Evolutionary conservation across 257 asterid species (phyloP), one percentile per base, ranked within the genome.

Genomic region (Fraxinus excelsior): DNA sequence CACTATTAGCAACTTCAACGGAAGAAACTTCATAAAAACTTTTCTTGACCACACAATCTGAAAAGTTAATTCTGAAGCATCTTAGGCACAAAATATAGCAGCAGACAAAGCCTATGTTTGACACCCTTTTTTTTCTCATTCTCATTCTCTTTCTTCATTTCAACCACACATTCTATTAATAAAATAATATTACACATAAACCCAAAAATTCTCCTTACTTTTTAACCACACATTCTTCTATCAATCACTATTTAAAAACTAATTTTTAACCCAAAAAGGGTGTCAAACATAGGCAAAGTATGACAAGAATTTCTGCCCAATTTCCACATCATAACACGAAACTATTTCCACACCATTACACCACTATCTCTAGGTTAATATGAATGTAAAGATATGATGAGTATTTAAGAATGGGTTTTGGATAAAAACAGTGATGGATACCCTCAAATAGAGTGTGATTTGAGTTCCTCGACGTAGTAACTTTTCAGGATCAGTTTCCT

Each of bases 361-460:
- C 29, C 28, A 7, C 66, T 56, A 56, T n/a, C 66, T 21, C 32
- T 25, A 23, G 14, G 32, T 25, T 25, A 12, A 56, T 21, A 56
- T 56, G 28, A 26, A 56, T 19, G 4, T n/a, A 56, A 5, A 51
- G 23, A 19, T 13, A 56, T 67, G 3, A 80, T 49, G 25, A 19
- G 12, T 32, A 82, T 74, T 46, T 70, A 29, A 51, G 60, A 58
- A 72, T 68, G 31, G 9, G 49, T 26, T 21, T 53, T 46, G 68
- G 16, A 60, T 32, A 25, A 79, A 51, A 25, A n/a, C 35, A 32
- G 68, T 34, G 78, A 38, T 1, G 32, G 18, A 19, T 35, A 96
- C 99, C 97, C 85, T 89, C 76, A 96, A 84, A 85, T 85, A 93
- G 65, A 96, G 97, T n/a, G 98, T 96, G 80, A 96, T 87, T 78